Evolutionary conservation across 2,329 filamentous ascomycete species (phyloP), one percentile per base, ranked within the genome.

Genomic region (Zymoseptoria crescenta): DNA sequence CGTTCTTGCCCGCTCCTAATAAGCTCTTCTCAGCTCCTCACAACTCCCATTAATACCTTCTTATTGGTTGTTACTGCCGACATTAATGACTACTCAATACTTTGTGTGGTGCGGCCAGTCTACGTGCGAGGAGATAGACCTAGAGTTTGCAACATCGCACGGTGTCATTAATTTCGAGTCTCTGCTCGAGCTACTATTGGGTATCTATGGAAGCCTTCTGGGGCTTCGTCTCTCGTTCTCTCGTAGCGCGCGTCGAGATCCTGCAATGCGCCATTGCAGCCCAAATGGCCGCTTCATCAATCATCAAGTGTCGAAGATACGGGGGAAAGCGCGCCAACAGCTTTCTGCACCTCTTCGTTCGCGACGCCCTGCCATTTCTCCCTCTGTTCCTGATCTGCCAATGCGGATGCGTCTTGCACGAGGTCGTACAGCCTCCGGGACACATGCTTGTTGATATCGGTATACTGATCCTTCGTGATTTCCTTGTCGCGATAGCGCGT

Each of bases 381-480:
- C 59, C 85, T 83, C 58, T 84, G 83, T 28, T 84, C 82, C 21
- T 87, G 81, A 68, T 88, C 83, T 4, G 75, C 70, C 29, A 94
- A 80, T 21, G 74, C 75, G 55, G 74, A 73, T 45, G 79, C 74
- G 59, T 79, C 79, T 4, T 80, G 80, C 27, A 84, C 80, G 52
- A 78, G 77, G 30, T 86, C 91, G 74, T 99, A 99, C 59, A 99
- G 79, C 76, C 87, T 89, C 59, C 91, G 87, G 49, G 91, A 96
- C 35, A 97, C 86, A 61, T 88, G 87, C 62, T 91, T 87, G 72
- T 97, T 97, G 75, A 97, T 96, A 58, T 85, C 85, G 2, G 90
- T 93, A 73, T 96, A 99, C 74, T 96, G 88, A 60, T 96, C 89
- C 66, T 91, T 89, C 19, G 87, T 91, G 62, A 97, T 82, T 63